A percentile compares a stretch with the other conserved stretches of the same genome.
Evolutionary conservation across 2,329 filamentous ascomycete genomes (phyloP).

Genomic region (Aspergillus proliferans): DNA sequence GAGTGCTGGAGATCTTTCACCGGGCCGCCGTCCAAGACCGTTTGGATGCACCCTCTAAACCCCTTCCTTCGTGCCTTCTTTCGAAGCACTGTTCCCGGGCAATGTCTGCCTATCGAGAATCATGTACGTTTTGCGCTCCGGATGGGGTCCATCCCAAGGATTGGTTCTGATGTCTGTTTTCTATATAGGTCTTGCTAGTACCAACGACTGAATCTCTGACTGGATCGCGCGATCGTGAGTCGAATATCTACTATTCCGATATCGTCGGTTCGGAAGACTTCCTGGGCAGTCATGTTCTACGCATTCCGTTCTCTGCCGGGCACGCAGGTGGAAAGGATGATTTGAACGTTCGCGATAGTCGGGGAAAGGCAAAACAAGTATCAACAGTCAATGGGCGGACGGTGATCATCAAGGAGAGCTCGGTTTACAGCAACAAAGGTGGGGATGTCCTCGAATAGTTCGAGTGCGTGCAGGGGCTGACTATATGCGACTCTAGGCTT

Average conservation of each 20-base stretch:
- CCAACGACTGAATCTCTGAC: slow-evolving; percentile 89
- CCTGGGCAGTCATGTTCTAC: slow-evolving; percentile 90
- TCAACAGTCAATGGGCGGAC: slow-evolving; percentile 87
- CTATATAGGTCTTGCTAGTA: slow-evolving; percentile 70
- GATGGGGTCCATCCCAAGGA: neutral
- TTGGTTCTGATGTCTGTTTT: slow-evolving; percentile 3
- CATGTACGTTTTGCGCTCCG: slow-evolving; percentile 50
- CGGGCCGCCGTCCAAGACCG: slow-evolving; percentile 38
- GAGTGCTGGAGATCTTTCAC: slow-evolving; percentile 25
- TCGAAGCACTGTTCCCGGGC: slow-evolving; percentile 82
- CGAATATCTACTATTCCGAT: slow-evolving; percentile 68
- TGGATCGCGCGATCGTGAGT: slow-evolving; percentile 80
- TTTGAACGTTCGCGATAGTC: slow-evolving; percentile 71
- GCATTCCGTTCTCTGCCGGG: slow-evolving; percentile 58
- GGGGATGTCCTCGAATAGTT: slow-evolving; percentile 14
- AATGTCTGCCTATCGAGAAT: slow-evolving; percentile 87
- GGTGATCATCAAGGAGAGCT: slow-evolving; percentile 87
- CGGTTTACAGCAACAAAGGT: slow-evolving; percentile 96
- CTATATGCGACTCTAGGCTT: slow-evolving; percentile 56
- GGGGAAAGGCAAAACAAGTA: slow-evolving; percentile 90
- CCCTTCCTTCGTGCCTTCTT: slow-evolving; percentile 98
- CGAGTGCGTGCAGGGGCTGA: slow-evolving; percentile 11
- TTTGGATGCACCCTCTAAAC: slow-evolving; percentile 96
- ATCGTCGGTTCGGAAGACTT: slow-evolving; percentile 89
- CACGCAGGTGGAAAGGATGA: slow-evolving; percentile 46